These are phyloP conservation scores for Bacidia rubella DNA, from an alignment of 495 filamentous ascomycete species.

Conservation along the genomic window DNA sequence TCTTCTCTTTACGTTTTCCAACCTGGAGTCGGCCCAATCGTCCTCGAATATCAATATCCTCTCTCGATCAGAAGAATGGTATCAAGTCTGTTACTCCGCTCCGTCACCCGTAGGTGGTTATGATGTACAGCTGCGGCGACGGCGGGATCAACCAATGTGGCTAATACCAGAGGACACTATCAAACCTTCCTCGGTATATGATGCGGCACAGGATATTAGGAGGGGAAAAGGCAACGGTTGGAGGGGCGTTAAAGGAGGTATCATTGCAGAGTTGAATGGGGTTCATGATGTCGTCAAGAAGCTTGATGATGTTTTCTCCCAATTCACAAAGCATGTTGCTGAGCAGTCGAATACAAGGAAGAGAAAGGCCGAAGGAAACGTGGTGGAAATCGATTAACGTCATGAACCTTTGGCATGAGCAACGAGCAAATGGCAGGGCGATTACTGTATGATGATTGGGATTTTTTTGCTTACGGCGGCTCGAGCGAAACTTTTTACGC, in stretches of 20 bases:
- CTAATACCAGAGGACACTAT: constrained; percentile 26
- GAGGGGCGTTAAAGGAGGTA: constrained; percentile 35
- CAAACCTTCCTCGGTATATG: constrained; percentile 6
- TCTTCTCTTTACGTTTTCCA: constrained; percentile 48
- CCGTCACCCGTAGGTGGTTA: constrained; percentile 27
- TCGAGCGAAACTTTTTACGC: too few relatives aligned
- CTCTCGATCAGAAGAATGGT: constrained; percentile 31
- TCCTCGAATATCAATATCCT: constrained; percentile 12
- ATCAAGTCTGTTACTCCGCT: constrained; percentile 27
- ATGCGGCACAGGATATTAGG: constrained; percentile 19
- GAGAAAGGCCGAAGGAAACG: constrained; percentile 11
- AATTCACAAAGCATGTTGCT: not conserved
- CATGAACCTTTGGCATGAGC: not conserved
- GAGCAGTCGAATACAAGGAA: constrained; percentile 5
- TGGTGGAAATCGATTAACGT: constrained; percentile 12
- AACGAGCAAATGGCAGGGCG: not conserved
- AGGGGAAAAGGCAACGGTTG: constrained; percentile 35
- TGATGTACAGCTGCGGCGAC: constrained; percentile 22
- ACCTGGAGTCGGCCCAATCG: constrained; percentile 23
- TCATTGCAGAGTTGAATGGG: constrained; percentile 25
- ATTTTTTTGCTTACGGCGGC: not conserved
- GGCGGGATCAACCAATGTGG: constrained; percentile 28
- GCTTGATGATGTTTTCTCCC: constrained; percentile 14
- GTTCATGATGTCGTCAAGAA: constrained; percentile 29
- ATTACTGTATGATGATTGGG: not conserved